These are phyloP conservation scores for Macrolepiota fuliginosa DNA, from an alignment of 768 basidiomycete genomes.

Conservation along the genomic window DNA sequence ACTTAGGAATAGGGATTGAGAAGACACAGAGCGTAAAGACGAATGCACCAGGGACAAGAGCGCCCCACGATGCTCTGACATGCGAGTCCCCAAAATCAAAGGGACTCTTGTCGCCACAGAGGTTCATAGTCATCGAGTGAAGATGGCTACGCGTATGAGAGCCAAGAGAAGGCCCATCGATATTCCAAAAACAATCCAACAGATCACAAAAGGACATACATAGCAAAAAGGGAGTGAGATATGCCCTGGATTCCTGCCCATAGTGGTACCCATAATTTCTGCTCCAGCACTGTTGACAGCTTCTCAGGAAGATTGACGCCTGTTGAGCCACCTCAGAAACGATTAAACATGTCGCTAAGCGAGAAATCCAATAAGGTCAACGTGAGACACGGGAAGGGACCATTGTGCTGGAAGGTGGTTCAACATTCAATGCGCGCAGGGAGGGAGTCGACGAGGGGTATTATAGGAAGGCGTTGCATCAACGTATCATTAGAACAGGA, in stretches of 20 bases:
- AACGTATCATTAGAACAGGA: too few species aligned
- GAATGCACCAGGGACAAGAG: conserved; percentile 43
- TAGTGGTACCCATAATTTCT: conserved; percentile 87
- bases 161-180: too few species aligned
- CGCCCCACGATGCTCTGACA: conserved; percentile 48
- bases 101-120: conserved; percentile 30
- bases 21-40: conserved; percentile 41
- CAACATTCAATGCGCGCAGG: too few species aligned
- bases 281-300: conserved; percentile 85
- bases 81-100: conserved; percentile 46
- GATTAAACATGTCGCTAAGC: conserved; percentile 69
- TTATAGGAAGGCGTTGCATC: too few species aligned
- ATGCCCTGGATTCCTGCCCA: conserved; percentile 90
- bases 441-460: too few species aligned
- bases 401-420: too few species aligned
- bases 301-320: conserved; percentile 94
- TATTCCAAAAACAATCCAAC: too few species aligned
- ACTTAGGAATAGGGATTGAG: conserved; percentile 28
- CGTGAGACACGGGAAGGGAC: too few species aligned
- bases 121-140: conserved; percentile 28
- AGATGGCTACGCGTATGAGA: too few species aligned
- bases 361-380: conserved; percentile 64
- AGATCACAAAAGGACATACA: too few species aligned
- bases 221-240: conserved; percentile 31
- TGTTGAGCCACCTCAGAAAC: conserved; percentile 67